Conservation (phyloP, 352 stramenopile species). For the Phytophthora litchii region DNA sequence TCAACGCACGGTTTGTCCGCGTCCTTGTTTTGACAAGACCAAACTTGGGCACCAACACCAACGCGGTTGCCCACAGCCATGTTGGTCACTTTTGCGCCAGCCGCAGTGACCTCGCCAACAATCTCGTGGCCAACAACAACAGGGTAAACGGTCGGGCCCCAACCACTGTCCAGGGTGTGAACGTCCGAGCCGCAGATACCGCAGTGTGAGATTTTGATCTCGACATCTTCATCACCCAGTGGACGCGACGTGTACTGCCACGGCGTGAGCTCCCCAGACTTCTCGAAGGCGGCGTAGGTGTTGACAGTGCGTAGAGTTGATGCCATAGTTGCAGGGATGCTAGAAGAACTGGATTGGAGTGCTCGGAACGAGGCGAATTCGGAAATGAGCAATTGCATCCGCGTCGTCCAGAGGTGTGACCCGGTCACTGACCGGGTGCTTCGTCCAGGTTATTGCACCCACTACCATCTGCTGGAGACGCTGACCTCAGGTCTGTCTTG, state of each 20-base stretch:
- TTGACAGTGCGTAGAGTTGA: constrained; percentile 49
- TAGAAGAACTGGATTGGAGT: constrained; percentile 7
- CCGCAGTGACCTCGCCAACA: constrained; percentile 49
- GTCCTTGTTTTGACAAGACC: constrained; percentile 69
- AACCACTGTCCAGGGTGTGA: constrained; percentile 56
- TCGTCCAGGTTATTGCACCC: constrained; percentile 28
- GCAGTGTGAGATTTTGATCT: constrained; percentile 72
- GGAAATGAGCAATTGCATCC: constrained; percentile 17
- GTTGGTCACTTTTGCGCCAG: constrained; percentile 56
- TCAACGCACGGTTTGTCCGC: constrained; percentile 57
- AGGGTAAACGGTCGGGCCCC: constrained; percentile 48
- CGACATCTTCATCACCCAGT: constrained; percentile 52
- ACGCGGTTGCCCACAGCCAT: constrained; percentile 78
- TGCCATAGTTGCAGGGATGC: constrained; percentile 20
- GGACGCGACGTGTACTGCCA: constrained; percentile 54
- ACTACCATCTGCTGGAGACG: constrained; percentile 3
- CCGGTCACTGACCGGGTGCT: neutral
- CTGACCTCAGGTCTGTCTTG: constrained; percentile 16
- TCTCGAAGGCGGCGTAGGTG: constrained; percentile 53
- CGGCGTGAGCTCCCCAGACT: constrained; percentile 40
- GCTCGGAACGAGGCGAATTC: constrained; percentile 22
- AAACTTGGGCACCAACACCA: constrained; percentile 82
- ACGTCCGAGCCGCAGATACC: constrained; percentile 67
- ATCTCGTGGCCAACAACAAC: constrained; percentile 65
- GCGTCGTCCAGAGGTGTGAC: constrained; percentile 6